Base-by-base conservation (phyloP, 2,329 filamentous ascomycete species). In the Verticillium zaregamsianum region DNA sequence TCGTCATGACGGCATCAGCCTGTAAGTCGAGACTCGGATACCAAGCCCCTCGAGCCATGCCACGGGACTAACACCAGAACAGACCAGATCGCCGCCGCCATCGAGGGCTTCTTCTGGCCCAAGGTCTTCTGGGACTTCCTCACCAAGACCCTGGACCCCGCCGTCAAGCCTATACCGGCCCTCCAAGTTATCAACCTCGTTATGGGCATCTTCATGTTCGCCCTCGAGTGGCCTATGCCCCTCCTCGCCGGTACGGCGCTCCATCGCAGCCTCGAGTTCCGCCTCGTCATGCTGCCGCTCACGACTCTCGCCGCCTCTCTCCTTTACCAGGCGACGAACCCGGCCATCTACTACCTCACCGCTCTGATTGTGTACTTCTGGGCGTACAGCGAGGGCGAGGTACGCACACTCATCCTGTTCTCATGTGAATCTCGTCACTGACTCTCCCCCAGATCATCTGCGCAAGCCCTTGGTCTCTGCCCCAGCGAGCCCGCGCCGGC, bases 121-220 rank as follows among this genome's bases (percentile, higher is more conserved):
- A 99, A 99, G 77, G 90, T 99, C 73, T 96, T 99, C 79, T 99
- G 91, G 90, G 95, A 99, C 77, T 97, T 97, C 75, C 79, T 95
- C 67, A 97, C 94, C 64, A 93, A 92, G 72, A 93, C 92, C 69
- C 87, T 99, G 69, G 92, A 99, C 73, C 83, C 81, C 61, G 91
- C 90, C 57, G 92, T 98, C 65, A 93, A 90, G 71, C 94, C 94
- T 0, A 76, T 95, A n/a, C 95, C 95, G 1, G 81, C 93, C 58
- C 82, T 99, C 17, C 95, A 99, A 74, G 91, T 90, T 71, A 83
- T 98, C 79, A 99, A 99, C 72, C 80, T 99, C 28, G 25, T 97
- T 55, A 83, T 96, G 71, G 93, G 92, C 17, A 68, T 98, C 62
- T 73, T 90, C 65, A 89, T 91, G 70, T 77, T 98, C 32, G 90